phyloP scores from a whole-genome alignment of 768 basidiomycete species.

The Aureoboletus auriporus region DNA sequence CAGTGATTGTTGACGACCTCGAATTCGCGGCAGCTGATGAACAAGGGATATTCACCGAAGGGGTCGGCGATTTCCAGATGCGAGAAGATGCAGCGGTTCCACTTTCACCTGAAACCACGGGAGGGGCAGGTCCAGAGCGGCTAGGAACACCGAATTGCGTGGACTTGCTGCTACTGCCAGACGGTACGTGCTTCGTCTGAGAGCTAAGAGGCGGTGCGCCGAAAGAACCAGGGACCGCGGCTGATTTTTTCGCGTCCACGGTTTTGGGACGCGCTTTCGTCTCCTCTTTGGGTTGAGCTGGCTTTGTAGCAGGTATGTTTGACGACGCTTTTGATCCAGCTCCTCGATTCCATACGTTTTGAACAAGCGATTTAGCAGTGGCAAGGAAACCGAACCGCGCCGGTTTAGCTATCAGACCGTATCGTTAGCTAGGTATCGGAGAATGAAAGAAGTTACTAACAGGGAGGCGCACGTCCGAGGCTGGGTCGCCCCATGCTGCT shows the following conservation, averaged over 20 bases:
- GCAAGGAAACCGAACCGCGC: slow-evolving; percentile 69
- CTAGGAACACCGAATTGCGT: neutral
- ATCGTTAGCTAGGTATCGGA: slow-evolving; percentile 4
- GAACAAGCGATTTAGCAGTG: slow-evolving; percentile 64
- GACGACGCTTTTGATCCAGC: slow-evolving; percentile 27
- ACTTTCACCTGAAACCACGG: slow-evolving; percentile 4
- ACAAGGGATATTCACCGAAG: slow-evolving; percentile 10
- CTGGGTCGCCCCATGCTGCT: slow-evolving; percentile 58
- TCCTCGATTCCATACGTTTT: slow-evolving; percentile 69
- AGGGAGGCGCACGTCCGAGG: slow-evolving; percentile 35
- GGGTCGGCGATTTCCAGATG: slow-evolving; percentile 17
- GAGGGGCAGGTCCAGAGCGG: slow-evolving; percentile 14
- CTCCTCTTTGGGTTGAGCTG: slow-evolving; percentile 12
- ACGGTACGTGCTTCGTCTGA: slow-evolving; percentile 16
- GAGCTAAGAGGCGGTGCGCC: slow-evolving; percentile 16
- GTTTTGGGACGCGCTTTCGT: slow-evolving; percentile 11
- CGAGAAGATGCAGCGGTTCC: slow-evolving; percentile 12
- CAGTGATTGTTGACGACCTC: slow-evolving; percentile 14
- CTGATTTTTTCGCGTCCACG: slow-evolving; percentile 18
- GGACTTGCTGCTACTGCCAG: slow-evolving; percentile 13
- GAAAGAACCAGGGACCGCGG: slow-evolving; percentile 17
- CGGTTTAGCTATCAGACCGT: slow-evolving; percentile 32
- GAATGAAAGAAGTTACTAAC: slow-evolving; percentile 30
- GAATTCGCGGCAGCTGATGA: slow-evolving; percentile 13
- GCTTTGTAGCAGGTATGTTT: slow-evolving; percentile 27